Evolutionary conservation across 208 protist species (phyloP).

Genomic region (Leishmania braziliensis): DNA sequence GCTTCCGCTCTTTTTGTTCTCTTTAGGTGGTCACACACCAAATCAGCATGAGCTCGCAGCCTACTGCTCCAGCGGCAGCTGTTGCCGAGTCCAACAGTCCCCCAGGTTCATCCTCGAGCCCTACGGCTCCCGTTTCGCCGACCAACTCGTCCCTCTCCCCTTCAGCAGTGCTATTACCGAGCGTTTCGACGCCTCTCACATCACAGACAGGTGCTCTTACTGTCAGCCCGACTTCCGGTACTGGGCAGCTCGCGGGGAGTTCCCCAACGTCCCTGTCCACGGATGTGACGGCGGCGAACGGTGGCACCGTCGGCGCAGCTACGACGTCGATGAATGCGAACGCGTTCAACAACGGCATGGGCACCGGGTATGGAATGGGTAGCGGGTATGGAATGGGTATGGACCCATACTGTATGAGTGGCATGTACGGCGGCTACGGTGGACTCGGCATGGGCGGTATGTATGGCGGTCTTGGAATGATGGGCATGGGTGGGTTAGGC

Average conservation of each 20-base stretch:
- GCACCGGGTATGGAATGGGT: background rate
- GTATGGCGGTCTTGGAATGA: conserved; percentile 56
- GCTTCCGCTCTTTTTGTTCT: background rate
- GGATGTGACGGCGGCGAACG: background rate
- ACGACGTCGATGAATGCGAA: conserved; percentile 1
- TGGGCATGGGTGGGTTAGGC: conserved; percentile 61
- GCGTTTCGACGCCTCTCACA: background rate
- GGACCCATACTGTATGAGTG: conserved; percentile 27
- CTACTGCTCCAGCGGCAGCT: background rate
- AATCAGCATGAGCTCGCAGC: background rate
- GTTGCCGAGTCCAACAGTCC: conserved; percentile 6
- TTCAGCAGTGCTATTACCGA: background rate
- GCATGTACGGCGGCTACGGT: conserved; percentile 28
- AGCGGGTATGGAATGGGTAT: conserved; percentile 18
- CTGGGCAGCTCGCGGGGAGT: background rate
- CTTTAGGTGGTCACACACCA: background rate
- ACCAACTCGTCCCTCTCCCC: background rate
- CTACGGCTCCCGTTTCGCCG: conserved; percentile 26
- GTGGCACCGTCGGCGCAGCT: background rate
- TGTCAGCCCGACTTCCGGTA: background rate
- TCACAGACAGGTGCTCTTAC: conserved; percentile 22
- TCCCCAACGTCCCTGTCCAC: background rate
- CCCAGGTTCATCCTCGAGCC: conserved; percentile 24
- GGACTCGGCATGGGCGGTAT: conserved; percentile 40
- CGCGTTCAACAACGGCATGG: conserved; percentile 3